A percentile compares a stretch with the other conserved stretches of the same genome.
Evolutionary conservation across 352 stramenopile species (phyloP).

Genomic region (Peronospora belbahrii): DNA sequence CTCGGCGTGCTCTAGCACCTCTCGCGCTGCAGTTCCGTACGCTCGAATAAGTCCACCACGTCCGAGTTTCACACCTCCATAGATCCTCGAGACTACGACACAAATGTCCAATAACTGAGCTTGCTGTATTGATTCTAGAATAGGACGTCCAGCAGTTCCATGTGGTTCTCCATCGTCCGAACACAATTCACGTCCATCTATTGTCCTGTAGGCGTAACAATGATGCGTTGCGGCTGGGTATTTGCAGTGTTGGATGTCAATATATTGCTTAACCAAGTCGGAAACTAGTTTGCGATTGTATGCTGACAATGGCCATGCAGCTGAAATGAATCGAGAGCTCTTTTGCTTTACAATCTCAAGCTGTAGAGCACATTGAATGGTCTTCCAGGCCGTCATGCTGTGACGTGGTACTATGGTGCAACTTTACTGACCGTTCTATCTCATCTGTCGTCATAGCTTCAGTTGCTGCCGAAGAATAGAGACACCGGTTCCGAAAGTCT

Average conservation of each 20-base stretch:
- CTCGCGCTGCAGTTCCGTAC: conserved; percentile 52
- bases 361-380: conserved; percentile 46
- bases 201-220: conserved; percentile 59
- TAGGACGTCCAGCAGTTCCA: conserved; percentile 58
- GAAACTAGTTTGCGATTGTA: conserved; percentile 23
- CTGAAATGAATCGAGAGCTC: conserved; percentile 73
- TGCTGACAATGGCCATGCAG: conserved; percentile 39
- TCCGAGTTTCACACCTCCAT: conserved; percentile 65
- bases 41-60: conserved; percentile 65
- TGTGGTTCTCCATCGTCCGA: conserved; percentile 77
- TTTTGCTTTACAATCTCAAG: conserved; percentile 78
- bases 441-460: not conserved
- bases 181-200: conserved; percentile 45
- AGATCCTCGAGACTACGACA: conserved; percentile 66
- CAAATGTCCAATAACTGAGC: conserved; percentile 62
- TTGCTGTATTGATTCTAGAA: conserved; percentile 48
- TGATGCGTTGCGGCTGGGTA: conserved; percentile 63
- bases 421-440: conserved; percentile 4
- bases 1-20: conserved; percentile 43
- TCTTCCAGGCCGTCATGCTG: conserved; percentile 24
- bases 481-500: too few species aligned
- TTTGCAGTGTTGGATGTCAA: conserved; percentile 35
- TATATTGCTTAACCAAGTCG: conserved; percentile 33
- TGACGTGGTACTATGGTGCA: conserved; percentile 10
- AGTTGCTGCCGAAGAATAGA: not conserved